A percentile compares a stretch with the other conserved stretches of the same genome.
Evolutionary conservation across 768 basidiomycete species (phyloP).

Genomic region (Psilocybe cyanescens): DNA sequence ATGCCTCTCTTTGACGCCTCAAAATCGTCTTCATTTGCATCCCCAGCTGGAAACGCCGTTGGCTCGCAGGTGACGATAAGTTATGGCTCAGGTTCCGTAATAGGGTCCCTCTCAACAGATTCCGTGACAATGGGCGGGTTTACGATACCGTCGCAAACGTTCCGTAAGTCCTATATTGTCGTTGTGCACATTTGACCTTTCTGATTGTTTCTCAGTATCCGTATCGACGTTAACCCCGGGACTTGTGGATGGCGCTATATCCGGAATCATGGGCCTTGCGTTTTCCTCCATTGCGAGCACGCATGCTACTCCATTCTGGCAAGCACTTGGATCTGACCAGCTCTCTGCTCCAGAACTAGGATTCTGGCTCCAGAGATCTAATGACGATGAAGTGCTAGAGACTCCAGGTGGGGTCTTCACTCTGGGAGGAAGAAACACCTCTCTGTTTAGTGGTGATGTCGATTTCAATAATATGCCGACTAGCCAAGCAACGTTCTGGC

Average conservation of each 20-base stretch:
- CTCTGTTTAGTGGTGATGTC: constrained; percentile 67
- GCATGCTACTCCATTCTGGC: constrained; percentile 66
- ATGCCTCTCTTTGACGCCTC: constrained; percentile 45
- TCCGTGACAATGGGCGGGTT: constrained; percentile 71
- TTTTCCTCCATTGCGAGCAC: constrained; percentile 67
- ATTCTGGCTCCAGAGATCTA: constrained; percentile 65
- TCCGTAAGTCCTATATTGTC: constrained; percentile 40
- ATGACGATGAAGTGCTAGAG: constrained; percentile 44
- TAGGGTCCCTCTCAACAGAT: constrained; percentile 58
- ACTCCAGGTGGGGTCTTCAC: constrained; percentile 70
- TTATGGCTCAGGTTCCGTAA: constrained; percentile 76
- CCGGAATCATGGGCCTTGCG: constrained; percentile 81
- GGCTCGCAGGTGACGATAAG: constrained; percentile 37
- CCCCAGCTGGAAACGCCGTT: background rate
- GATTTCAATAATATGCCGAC: constrained; percentile 61
- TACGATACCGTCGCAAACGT: constrained; percentile 52
- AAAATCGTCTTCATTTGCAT: constrained; percentile 27
- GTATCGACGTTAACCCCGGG: constrained; percentile 50
- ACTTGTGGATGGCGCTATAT: constrained; percentile 51
- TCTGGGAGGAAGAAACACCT: constrained; percentile 66
- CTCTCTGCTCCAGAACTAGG: constrained; percentile 58
- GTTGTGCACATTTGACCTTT: background rate
- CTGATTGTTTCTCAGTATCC: constrained; percentile 45
- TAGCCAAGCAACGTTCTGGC: constrained; percentile 58
- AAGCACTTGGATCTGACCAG: constrained; percentile 46